phyloP scores from a whole-genome alignment of 1,284 basidiomycete genomes.

The Ganoderma multipileum region DNA sequence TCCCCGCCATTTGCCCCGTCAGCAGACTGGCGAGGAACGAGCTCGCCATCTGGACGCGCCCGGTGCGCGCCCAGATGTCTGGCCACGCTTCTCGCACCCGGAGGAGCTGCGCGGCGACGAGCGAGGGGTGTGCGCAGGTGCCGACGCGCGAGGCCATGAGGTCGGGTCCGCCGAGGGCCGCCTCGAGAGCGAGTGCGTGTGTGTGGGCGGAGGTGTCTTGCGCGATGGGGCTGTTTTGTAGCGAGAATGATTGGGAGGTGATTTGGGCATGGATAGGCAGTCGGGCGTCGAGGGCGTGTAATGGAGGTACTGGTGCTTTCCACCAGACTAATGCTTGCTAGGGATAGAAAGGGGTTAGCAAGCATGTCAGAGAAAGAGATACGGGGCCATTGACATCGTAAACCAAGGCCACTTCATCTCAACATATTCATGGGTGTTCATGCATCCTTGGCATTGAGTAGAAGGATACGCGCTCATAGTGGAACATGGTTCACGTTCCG shows the following conservation, averaged over 20 bases:
- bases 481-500: too few relatives aligned
- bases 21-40: constrained; percentile 76
- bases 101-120: constrained; percentile 72
- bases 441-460: too few relatives aligned
- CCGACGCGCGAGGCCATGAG: constrained; percentile 77
- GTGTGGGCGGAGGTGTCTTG: constrained; percentile 82
- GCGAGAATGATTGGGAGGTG: constrained; percentile 67
- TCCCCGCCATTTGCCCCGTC: constrained; percentile 71
- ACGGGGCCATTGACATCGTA: background rate
- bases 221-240: constrained; percentile 77
- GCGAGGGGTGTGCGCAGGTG: constrained; percentile 68
- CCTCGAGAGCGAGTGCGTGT: constrained; percentile 75
- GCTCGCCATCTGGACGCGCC: constrained; percentile 72
- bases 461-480: too few relatives aligned
- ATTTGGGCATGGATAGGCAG: constrained; percentile 72
- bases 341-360: constrained; percentile 13
- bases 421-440: too few relatives aligned
- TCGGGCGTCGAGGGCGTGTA: constrained; percentile 72
- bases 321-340: constrained; percentile 84
- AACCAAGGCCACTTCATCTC: too few relatives aligned
- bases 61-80: constrained; percentile 77
- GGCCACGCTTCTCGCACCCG: constrained; percentile 77
- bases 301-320: constrained; percentile 71
- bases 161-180: constrained; percentile 77
- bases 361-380: background rate